Evolutionary conservation across 352 stramenopile species (phyloP).

Genomic region (Salisapilia sapeloensis): DNA sequence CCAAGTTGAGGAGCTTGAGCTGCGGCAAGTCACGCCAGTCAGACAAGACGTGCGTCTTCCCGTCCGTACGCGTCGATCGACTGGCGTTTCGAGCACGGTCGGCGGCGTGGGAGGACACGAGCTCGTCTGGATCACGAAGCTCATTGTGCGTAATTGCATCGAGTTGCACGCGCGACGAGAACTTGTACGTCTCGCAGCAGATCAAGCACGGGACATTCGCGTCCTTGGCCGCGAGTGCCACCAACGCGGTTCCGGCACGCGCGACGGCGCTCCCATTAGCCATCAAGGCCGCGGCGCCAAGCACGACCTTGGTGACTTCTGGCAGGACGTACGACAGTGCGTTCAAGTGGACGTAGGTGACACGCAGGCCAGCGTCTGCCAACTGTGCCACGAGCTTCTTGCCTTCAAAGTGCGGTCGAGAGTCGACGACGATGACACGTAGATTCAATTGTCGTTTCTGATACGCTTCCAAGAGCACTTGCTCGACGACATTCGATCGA

Average conservation of each 20-base stretch:
- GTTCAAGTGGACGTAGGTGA: constrained; percentile 90
- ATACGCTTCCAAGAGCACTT: constrained; percentile 47
- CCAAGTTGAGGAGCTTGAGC: constrained; percentile 76
- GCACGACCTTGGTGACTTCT: constrained; percentile 92
- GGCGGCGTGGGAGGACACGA: constrained; percentile 42
- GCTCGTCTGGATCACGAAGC: constrained; percentile 86
- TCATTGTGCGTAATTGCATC: constrained; percentile 97
- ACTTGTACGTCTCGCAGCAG: constrained; percentile 98
- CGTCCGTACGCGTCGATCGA: constrained; percentile 2
- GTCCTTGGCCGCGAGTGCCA: constrained; percentile 84
- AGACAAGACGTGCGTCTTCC: constrained; percentile 43
- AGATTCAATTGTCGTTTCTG: constrained; percentile 29
- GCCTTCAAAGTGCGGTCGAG: constrained; percentile 71
- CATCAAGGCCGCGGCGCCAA: constrained; percentile 90
- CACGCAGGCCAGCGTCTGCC: constrained; percentile 53
- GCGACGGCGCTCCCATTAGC: constrained; percentile 89
- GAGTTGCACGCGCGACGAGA: constrained; percentile 91
- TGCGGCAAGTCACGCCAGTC: constrained; percentile 61
- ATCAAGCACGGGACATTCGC: constrained; percentile 94
- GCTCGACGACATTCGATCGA: constrained; percentile 83
- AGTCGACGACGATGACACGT: constrained; percentile 90
- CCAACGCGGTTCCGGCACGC: constrained; percentile 82
- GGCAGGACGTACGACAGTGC: constrained; percentile 93
- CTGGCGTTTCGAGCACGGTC: constrained; percentile 23
- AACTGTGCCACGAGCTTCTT: constrained; percentile 63